Conservation (phyloP, 108 stramenopile genomes). For the Aurantiochytrium sp. region DNA sequence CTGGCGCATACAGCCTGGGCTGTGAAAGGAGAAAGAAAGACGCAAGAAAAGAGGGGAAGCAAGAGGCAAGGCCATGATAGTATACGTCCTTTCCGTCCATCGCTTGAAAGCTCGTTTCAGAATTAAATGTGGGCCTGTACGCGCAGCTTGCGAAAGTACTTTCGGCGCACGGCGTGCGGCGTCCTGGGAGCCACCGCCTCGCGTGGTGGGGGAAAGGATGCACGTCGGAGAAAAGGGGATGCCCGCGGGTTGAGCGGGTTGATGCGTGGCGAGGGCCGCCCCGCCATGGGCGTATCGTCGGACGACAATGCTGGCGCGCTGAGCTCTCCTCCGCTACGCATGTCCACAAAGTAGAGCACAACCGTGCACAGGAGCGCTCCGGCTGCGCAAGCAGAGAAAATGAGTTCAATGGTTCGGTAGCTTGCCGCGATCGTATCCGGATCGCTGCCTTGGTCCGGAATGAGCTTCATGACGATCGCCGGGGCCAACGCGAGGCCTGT, state of each 20-base stretch:
- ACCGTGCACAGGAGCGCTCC: background rate
- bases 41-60: no score
- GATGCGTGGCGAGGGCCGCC: background rate
- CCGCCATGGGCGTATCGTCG: background rate
- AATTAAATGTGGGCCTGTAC: background rate
- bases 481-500: background rate
- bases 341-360: background rate
- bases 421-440: background rate
- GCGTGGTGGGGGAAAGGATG: background rate
- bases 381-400: background rate
- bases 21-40: no score
- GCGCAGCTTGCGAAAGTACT: constrained; percentile 20
- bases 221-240: background rate
- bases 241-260: constrained; percentile 10
- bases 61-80: no score
- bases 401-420: background rate
- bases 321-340: background rate
- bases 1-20: no score
- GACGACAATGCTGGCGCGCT: background rate
- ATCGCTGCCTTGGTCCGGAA: background rate
- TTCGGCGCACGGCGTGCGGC: background rate
- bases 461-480: background rate
- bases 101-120: no score
- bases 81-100: no score
- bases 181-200: background rate